These are phyloP conservation scores for Triticum monococcum DNA, from an alignment of 176 grass and related monocot genomes.

Conservation along the genomic window DNA sequence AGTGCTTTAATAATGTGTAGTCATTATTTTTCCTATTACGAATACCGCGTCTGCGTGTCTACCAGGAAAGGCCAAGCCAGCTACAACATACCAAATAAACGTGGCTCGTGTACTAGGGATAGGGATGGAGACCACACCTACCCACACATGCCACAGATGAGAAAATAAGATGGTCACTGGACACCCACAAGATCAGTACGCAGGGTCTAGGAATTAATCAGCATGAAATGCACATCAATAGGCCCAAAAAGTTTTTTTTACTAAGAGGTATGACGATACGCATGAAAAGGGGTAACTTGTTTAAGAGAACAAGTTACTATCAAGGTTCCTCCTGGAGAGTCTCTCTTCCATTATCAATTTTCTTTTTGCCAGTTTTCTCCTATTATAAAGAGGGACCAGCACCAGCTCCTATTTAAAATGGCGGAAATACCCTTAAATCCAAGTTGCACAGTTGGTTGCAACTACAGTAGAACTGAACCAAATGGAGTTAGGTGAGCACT, in stretches of 20 bases:
- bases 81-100: background rate
- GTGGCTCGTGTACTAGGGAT: background rate
- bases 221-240: background rate
- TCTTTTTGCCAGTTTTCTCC: background rate
- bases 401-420: background rate
- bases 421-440: background rate
- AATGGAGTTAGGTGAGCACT: constrained; percentile 7
- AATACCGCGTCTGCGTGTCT: background rate
- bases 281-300: background rate
- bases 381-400: constrained; percentile 18
- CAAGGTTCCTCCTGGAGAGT: background rate
- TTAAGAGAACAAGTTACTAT: background rate
- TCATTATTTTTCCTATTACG: background rate
- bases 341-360: background rate
- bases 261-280: background rate
- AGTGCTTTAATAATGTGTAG: background rate
- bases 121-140: background rate
- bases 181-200: background rate
- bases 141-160: background rate
- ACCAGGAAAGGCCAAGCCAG: background rate
- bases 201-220: background rate
- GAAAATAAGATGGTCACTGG: background rate
- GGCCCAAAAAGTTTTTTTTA: constrained; percentile 1
- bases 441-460: constrained; percentile 14
- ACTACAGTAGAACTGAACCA: constrained; percentile 22